Base-by-base conservation (phyloP, 179 eudicot species). In the Patellifolia procumbens region DNA sequence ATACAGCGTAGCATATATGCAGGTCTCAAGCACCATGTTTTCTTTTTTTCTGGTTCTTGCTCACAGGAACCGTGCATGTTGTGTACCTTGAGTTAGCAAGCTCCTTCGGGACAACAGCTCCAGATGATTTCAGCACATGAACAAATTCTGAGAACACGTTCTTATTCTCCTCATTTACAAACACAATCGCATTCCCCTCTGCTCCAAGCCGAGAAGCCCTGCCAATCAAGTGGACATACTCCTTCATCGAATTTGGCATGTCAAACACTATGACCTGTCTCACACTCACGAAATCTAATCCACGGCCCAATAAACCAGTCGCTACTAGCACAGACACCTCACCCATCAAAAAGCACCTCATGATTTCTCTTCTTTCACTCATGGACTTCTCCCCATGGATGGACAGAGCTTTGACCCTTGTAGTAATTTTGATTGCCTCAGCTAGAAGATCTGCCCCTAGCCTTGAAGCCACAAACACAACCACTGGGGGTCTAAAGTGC, bases 321-420 rank as follows among this genome's bases (percentile, higher is more conserved):
- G 99, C 90, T 76, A 95, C 98, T 62, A 95, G 87, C 75, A 91
- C 87, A 24, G 86, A 87, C 51, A 93, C 82, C 72, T 93, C 98
- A 39, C 99, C 99, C 68, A 90, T 78, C 77, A 93, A 77, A 83
- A 93, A 93, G 1, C 88, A 81, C 75, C 85, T 81, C 67, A 95
- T 56, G 63, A 81, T 81, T 39, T 93, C 92, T 83, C 98, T 91
- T 69, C 98, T 88, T 74, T 95, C 93, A 81, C 88, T 89, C 99
- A 95, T 93, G 39, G 90, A 78, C 81, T 93, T 95, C 59, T 93
- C 99, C 43, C 97, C 99, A 80, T 95, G 99, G 65, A 95, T 93
- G 55, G 99, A 91, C 62, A 88, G 68, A 58, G 96, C 82, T 84
- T 89, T 91, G 53, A 91, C 68, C 34, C 84, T 91, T 10, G 99